phyloP scores from a whole-genome alignment of 192 early-diverging fungal genomes.

The Radiomyces spectabilis region DNA sequence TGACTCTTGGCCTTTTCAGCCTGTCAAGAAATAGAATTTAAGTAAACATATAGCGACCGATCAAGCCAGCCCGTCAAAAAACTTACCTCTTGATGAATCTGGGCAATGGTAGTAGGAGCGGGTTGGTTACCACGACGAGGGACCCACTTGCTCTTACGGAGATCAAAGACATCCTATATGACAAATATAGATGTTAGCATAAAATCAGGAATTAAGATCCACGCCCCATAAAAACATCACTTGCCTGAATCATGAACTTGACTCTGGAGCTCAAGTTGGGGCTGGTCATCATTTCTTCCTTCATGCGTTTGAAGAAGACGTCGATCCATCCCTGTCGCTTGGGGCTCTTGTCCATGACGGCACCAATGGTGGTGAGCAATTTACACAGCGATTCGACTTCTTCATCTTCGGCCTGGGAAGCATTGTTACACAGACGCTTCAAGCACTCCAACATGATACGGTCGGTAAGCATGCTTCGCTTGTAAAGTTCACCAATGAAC shows the following conservation, averaged over 20 bases:
- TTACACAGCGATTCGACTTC: slow-evolving; percentile 92
- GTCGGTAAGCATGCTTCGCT: slow-evolving; percentile 80
- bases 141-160: slow-evolving; percentile 69
- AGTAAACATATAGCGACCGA: not conserved
- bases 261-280: slow-evolving; percentile 74
- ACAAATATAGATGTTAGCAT: slow-evolving; percentile 1
- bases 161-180: slow-evolving; percentile 49
- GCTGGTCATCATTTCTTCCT: slow-evolving; percentile 63
- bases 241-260: slow-evolving; percentile 78
- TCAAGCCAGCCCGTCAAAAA: slow-evolving; percentile 29
- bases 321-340: slow-evolving; percentile 65
- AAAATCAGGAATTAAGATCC: too few species aligned
- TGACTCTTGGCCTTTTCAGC: slow-evolving; percentile 50
- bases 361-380: slow-evolving; percentile 84
- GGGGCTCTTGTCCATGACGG: slow-evolving; percentile 65
- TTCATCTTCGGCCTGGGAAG: slow-evolving; percentile 83
- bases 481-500: slow-evolving; percentile 96
- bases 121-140: slow-evolving; percentile 43
- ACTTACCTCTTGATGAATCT: slow-evolving; percentile 83
- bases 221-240: too few species aligned
- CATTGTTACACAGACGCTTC: slow-evolving; percentile 63
- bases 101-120: slow-evolving; percentile 87
- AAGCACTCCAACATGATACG: slow-evolving; percentile 96
- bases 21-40: too few species aligned
- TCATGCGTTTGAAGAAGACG: slow-evolving; percentile 79